Evolutionary conservation across 129 eudicot genomes (phyloP).

Genomic region (Calendula officinalis): DNA sequence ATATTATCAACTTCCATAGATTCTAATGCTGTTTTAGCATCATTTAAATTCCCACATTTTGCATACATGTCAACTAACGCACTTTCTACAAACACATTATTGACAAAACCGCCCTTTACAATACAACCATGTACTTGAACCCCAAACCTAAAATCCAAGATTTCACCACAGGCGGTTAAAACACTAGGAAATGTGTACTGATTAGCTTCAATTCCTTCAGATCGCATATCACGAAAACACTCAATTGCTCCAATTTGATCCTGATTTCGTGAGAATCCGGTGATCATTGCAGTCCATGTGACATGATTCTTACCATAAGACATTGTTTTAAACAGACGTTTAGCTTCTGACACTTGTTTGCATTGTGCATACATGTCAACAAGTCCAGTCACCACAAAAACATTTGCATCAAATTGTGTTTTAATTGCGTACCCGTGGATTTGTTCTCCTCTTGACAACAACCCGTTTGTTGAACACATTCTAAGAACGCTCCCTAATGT

Average conservation of each 20-base stretch:
- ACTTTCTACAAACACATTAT: constrained; percentile 68
- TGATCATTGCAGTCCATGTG: constrained; percentile 83
- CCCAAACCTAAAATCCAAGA: constrained; percentile 42
- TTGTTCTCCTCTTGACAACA: constrained; percentile 60
- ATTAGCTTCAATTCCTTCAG: constrained; percentile 60
- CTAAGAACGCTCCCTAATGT: constrained; percentile 70
- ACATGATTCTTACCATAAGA: constrained; percentile 57
- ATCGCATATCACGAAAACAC: constrained; percentile 68
- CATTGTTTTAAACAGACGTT: constrained; percentile 42
- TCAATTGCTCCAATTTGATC: constrained; percentile 46
- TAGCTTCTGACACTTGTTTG: constrained; percentile 45
- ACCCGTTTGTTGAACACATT: constrained; percentile 52
- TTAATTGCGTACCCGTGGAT: constrained; percentile 58
- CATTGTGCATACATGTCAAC: constrained; percentile 83
- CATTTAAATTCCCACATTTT: constrained; percentile 54
- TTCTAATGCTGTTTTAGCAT: constrained; percentile 54
- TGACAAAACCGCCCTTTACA: constrained; percentile 53
- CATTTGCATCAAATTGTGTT: constrained; percentile 47
- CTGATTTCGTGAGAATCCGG: constrained; percentile 61
- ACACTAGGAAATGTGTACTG: constrained; percentile 78
- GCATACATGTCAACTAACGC: constrained; percentile 73
- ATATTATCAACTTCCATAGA: constrained; percentile 47
- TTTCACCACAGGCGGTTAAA: constrained; percentile 55
- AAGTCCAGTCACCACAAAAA: constrained; percentile 65
- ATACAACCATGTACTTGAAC: constrained; percentile 67